Evolutionary conservation across 306 rosid species (phyloP).

Genomic region (Sicyos edulis): DNA sequence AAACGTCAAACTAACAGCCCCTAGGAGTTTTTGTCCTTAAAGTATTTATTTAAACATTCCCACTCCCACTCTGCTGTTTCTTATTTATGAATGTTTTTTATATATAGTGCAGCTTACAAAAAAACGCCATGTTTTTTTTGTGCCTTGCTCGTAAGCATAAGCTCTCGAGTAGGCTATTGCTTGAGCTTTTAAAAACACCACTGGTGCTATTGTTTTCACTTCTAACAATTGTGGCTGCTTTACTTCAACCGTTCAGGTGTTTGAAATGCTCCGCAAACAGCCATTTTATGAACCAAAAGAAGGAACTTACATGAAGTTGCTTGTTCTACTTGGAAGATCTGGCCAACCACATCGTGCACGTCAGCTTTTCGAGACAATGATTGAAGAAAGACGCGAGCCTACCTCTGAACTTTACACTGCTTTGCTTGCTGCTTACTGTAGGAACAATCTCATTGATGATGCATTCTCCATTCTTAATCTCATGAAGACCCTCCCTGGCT

Average conservation of each 20-base stretch:
- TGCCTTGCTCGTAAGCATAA: too few species aligned
- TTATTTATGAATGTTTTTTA: too few species aligned
- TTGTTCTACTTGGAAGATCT: constrained; percentile 76
- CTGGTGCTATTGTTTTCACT: not conserved
- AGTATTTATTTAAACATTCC: too few species aligned
- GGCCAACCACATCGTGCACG: constrained; percentile 72
- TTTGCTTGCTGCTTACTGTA: constrained; percentile 71
- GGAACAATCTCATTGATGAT: constrained; percentile 60
- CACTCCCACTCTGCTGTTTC: too few species aligned
- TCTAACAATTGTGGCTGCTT: constrained; percentile 8
- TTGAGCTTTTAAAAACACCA: too few species aligned
- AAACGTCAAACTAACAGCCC: too few species aligned
- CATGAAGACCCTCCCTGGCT: constrained; percentile 74
- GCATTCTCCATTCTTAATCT: constrained; percentile 56
- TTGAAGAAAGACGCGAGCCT: constrained; percentile 69
- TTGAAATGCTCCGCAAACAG: constrained; percentile 87
- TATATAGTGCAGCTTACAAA: too few species aligned
- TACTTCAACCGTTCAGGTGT: constrained; percentile 42
- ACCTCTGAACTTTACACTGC: constrained; percentile 81
- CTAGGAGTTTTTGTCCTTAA: too few species aligned
- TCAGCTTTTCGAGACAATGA: constrained; percentile 64
- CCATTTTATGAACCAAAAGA: constrained; percentile 85
- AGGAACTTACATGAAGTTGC: constrained; percentile 89
- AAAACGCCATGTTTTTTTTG: too few species aligned
- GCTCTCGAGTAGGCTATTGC: too few species aligned